Percentiles rank a stretch among this genome's conserved stretches.
These are phyloP conservation scores for Zygotorulaspora danielsina DNA, from an alignment of 805 yeast species.

Conservation along the genomic window DNA sequence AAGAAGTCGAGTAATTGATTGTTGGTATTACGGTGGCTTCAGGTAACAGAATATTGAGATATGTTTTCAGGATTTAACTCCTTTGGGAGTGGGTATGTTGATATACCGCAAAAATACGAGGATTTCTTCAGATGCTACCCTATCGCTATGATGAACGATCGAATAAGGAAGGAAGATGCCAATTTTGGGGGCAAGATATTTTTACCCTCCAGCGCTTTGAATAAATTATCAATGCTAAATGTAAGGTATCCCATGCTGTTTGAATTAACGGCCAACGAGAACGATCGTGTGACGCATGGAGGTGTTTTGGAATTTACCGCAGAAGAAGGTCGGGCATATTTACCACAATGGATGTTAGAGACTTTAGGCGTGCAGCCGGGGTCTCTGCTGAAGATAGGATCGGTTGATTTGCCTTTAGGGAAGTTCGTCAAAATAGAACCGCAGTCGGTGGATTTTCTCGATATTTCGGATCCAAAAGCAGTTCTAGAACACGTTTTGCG, in stretches of 20 bases:
- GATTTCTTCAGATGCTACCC: conserved; percentile 93
- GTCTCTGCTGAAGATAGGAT: conserved; percentile 66
- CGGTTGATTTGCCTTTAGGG: conserved; percentile 80
- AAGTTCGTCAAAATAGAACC: conserved; percentile 91
- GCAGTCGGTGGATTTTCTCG: conserved; percentile 87
- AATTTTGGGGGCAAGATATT: conserved; percentile 95
- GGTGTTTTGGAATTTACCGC: conserved; percentile 97
- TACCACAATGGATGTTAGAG: conserved; percentile 96
- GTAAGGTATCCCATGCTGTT: conserved; percentile 96
- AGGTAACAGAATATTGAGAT: neutral
- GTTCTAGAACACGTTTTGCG: conserved; percentile 89
- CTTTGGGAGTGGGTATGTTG: conserved; percentile 27
- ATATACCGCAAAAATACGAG: conserved; percentile 53
- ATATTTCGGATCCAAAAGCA: conserved; percentile 93
- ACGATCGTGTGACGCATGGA: conserved; percentile 63
- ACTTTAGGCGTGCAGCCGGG: conserved; percentile 74
- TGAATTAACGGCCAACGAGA: conserved; percentile 65
- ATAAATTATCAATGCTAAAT: conserved; percentile 82
- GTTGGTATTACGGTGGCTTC: too few relatives aligned
- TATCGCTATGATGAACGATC: conserved; percentile 80
- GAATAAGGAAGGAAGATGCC: conserved; percentile 65
- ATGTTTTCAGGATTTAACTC: conserved; percentile 40
- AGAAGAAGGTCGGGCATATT: conserved; percentile 91
- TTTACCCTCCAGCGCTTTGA: conserved; percentile 87
- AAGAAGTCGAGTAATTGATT: too few relatives aligned